phyloP scores from a whole-genome alignment of 805 yeast species.

The Blastobotrys chiropterorum region DNA sequence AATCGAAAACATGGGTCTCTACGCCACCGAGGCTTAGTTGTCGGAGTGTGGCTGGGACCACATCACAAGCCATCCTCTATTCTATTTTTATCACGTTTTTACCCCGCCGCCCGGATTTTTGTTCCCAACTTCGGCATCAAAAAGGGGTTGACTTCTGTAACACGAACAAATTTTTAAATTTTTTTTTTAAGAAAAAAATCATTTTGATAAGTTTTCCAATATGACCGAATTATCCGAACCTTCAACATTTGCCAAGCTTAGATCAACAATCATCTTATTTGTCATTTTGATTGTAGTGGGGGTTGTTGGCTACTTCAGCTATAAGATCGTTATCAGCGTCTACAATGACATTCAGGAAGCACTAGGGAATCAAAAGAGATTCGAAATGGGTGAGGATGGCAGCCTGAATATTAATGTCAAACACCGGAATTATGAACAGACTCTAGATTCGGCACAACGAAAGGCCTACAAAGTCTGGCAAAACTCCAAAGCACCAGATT shows the following conservation, averaged over 20 bases:
- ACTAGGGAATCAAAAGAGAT: constrained; percentile 12
- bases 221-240: neutral
- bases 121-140: too few species aligned
- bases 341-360: constrained; percentile 11
- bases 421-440: constrained; percentile 9
- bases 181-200: too few species aligned
- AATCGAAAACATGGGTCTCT: too few species aligned
- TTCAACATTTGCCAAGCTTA: constrained; percentile 2
- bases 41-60: too few species aligned
- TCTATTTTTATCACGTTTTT: too few species aligned
- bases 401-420: constrained; percentile 16
- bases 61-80: too few species aligned
- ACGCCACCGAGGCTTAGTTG: too few species aligned
- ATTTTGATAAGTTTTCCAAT: too few species aligned
- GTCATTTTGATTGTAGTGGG: constrained; percentile 8
- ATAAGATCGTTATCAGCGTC: constrained; percentile 10
- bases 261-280: constrained; percentile 8
- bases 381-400: constrained; percentile 14
- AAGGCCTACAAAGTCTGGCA: constrained; percentile 9
- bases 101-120: too few species aligned
- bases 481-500: constrained; percentile 9
- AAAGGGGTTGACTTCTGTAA: too few species aligned
- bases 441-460: constrained; percentile 13
- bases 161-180: too few species aligned
- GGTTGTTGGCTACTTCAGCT: constrained; percentile 15